Evolutionary conservation across 495 filamentous ascomycete genomes (phyloP), one percentile per base, ranked within the genome.

Genomic region (Penicillium silybi): DNA sequence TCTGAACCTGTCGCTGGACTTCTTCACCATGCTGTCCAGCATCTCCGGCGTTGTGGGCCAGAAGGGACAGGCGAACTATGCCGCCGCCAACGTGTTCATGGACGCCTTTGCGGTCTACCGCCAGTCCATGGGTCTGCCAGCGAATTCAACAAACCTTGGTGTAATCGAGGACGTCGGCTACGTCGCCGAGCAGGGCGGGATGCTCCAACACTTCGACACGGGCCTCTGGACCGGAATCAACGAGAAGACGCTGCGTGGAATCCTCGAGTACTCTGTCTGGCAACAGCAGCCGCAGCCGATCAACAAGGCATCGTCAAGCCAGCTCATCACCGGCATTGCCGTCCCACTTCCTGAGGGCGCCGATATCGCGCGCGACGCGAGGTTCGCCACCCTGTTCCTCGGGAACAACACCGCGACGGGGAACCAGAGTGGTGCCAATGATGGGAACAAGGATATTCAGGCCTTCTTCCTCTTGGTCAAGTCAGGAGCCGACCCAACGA

Each of bases 11-110:
- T 10, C 52, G 27, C 63, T 79, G 4, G 77, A 79, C 54, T 82
- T 82, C 63, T 82, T 82, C 64, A 26, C 57, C 49, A 41, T 76
- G 23, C 52, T 80, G 25, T 63, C 72, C 39, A 69, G 66, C 5
- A 50, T 71, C 2, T 59, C 60, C 16, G 73, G 70, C 5, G 44
- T 68, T 1, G 43, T 67, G 8, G 77, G 73, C 18, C 25, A 32
- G 2, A 13, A 40, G 1, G 49, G 56, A 16, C 56, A 67, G 38
- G 20, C 50, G 1, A 74, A 72, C 56, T 80, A 80, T 48, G 62
- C 64, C 4, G 63, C 65, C 3, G 70, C 57, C 15, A 69, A 70
- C 43, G 51, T 52, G 10, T 74, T 66, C 54, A 44, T 70, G 19
- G 73, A 76, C 19, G 51, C 64, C 4, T 69, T 79, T 34, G 57